Conservation (phyloP, 2,329 filamentous ascomycete species). For the Aspergillus alliaceus region DNA sequence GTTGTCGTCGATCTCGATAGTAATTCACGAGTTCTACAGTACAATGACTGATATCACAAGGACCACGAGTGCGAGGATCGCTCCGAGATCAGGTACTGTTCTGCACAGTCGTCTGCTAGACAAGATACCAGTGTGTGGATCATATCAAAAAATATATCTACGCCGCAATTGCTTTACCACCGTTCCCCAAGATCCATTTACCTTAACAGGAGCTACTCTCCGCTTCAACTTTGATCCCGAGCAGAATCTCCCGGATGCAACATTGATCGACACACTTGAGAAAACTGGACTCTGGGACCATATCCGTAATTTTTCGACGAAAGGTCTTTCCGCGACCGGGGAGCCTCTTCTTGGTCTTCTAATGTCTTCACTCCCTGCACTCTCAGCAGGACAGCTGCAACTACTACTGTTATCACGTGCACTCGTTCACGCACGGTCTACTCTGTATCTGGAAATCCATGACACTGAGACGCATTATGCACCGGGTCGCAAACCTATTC, state of each 20-base stretch:
- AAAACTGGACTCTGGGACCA: not conserved
- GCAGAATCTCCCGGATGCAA: not conserved
- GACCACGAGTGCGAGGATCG: not conserved
- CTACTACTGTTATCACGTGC: not conserved
- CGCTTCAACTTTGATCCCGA: conserved; percentile 2
- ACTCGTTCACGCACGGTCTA: not conserved
- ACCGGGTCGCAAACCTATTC: not conserved
- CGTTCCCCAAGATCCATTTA: conserved; percentile 4
- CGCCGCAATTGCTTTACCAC: not conserved
- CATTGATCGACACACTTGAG: not conserved
- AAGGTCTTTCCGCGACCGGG: too few species aligned
- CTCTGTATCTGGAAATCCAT: too few species aligned
- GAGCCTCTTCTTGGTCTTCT: not conserved
- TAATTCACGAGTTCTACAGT: too few species aligned
- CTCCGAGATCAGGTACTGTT: not conserved
- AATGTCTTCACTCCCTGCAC: not conserved
- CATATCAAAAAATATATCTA: not conserved
- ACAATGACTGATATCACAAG: not conserved
- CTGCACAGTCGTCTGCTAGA: not conserved
- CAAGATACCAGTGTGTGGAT: not conserved
- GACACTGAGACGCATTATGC: not conserved
- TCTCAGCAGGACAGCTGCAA: not conserved
- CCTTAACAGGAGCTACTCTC: not conserved
- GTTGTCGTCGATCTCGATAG: not conserved
- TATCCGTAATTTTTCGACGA: not conserved